Evolutionary conservation across 1,284 basidiomycete genomes (phyloP).

Genomic region (Peniophora sp.): DNA sequence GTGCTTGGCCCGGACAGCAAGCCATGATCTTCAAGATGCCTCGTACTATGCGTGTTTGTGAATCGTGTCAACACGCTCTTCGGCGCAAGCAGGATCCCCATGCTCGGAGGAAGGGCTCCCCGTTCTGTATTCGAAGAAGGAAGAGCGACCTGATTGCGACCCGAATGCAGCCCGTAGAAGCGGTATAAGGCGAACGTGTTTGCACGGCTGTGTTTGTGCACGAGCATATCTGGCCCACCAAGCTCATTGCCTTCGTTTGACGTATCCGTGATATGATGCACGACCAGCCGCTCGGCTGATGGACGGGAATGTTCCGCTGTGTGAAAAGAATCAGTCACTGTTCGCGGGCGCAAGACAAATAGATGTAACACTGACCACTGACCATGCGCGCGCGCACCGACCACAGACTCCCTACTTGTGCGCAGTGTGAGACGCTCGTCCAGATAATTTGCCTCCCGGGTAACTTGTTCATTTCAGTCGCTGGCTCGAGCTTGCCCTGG

Average conservation of each 20-base stretch:
- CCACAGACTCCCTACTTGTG: too few relatives aligned
- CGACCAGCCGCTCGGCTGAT: conserved; percentile 57
- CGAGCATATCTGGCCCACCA: conserved; percentile 54
- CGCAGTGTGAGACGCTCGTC: too few relatives aligned
- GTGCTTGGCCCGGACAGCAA: conserved; percentile 39
- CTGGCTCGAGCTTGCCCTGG: too few relatives aligned
- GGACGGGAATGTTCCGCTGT: conserved; percentile 46
- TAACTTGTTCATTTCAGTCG: too few relatives aligned
- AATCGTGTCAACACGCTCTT: conserved; percentile 67
- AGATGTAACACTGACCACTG: too few relatives aligned
- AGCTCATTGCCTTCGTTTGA: conserved; percentile 24
- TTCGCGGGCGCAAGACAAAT: too few relatives aligned
- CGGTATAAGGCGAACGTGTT: conserved; percentile 70
- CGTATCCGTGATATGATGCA: conserved; percentile 47
- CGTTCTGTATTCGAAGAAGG: too few relatives aligned
- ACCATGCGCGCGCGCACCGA: too few relatives aligned
- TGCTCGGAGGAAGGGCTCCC: conserved; percentile 26
- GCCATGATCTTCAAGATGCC: conserved; percentile 59
- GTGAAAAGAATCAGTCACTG: too few relatives aligned
- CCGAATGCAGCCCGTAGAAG: conserved; percentile 34
- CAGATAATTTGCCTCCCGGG: too few relatives aligned
- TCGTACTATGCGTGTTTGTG: conserved; percentile 70
- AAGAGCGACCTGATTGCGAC: too few relatives aligned
- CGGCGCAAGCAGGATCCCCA: conserved; percentile 58
- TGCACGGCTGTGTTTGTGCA: conserved; percentile 74